A percentile compares a stretch with the other conserved stretches of the same genome.
These are phyloP conservation scores for Chytriomyces sp. DNA, from an alignment of 192 early-diverging fungal genomes.

Conservation along the genomic window DNA sequence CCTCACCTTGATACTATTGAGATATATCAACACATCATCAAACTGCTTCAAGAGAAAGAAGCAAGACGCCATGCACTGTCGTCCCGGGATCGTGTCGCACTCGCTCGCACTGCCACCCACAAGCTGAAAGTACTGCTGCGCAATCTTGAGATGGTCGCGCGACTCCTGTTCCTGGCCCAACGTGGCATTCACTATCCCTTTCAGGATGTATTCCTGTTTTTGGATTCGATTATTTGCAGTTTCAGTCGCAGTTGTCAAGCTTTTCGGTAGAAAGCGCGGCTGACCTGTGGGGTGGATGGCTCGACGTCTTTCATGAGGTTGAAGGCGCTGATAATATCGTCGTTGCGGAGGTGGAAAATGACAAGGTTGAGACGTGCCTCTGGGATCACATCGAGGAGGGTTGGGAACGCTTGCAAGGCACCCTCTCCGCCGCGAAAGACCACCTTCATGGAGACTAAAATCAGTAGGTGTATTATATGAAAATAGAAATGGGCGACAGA, in stretches of 20 bases:
- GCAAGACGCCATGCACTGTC: constrained; percentile 67
- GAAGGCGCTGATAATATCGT: constrained; percentile 60
- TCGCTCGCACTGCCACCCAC: constrained; percentile 63
- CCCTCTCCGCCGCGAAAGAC: constrained; percentile 63
- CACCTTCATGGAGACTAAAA: neutral
- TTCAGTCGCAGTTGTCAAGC: neutral
- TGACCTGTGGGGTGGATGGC: constrained; percentile 58
- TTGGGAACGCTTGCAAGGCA: constrained; percentile 59
- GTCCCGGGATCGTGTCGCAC: constrained; percentile 65
- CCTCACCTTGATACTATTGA: constrained; percentile 63
- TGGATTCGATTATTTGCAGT: neutral
- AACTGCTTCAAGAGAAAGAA: constrained; percentile 67
- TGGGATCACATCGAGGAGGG: constrained; percentile 60
- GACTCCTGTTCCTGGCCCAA: constrained; percentile 66
- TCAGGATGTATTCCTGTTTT: constrained; percentile 59
- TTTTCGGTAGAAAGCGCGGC: neutral
- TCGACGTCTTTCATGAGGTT: constrained; percentile 69
- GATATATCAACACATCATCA: constrained; percentile 65
- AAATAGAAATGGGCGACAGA: neutral
- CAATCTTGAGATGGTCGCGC: constrained; percentile 63
- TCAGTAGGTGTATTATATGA: neutral
- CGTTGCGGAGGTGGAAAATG: constrained; percentile 59
- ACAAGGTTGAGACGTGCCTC: constrained; percentile 65
- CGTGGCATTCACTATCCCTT: constrained; percentile 64
- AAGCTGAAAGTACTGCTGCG: constrained; percentile 67